Base-by-base conservation (phyloP, 371 early-diverging fungal genomes). In the Saksenaea oblongispora region DNA sequence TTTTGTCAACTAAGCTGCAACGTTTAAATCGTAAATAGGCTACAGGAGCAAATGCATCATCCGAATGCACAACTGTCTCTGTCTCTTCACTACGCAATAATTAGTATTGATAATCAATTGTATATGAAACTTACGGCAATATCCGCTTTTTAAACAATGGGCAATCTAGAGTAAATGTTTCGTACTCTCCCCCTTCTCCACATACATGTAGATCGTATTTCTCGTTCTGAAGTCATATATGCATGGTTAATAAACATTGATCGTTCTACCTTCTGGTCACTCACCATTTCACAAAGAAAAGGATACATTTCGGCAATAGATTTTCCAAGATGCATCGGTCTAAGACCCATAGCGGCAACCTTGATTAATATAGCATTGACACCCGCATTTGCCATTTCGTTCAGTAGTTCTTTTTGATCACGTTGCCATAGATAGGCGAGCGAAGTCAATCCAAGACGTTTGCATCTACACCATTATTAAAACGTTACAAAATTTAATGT, bases 171-270 rank as follows among this genome's bases (percentile, higher is more conserved):
- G 97, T 96, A 51, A 99, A 84, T 10, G 97, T 95, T 75, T 99
- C 99, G 72, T 93, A 99, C 79, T 99, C 99, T 22, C 99, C 99
- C 47, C 99, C 99, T 80, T 99, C 99, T 41, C 99, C 99, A 74
- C 99, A 98, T 8, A 95, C 85, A 76, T 99, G 95, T 22, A 92
- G 73, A 28, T 92, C 96, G 69, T 89, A 96, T 64, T 87, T 86
- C 27, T 87, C 82, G 66, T 91, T 83, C 91, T 87, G 68, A 41
- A 5, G 11, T 34, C n/a, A 8, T 14, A 36, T 31, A 37, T 0
- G 15, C 8, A n/a, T 17, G 8, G 27, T 13, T 3, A 18, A 61
- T 28, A 37, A 58, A 17, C 41, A 14, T 47, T 27, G 0, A 2
- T 2, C 5, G 18, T n/a, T n/a, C n/a, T 14, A 34, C 13, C 15